Percentiles rank a stretch among this genome's conserved stretches.
phyloP scores from a whole-genome alignment of 139 green algal species.

The Volvox africanus region DNA sequence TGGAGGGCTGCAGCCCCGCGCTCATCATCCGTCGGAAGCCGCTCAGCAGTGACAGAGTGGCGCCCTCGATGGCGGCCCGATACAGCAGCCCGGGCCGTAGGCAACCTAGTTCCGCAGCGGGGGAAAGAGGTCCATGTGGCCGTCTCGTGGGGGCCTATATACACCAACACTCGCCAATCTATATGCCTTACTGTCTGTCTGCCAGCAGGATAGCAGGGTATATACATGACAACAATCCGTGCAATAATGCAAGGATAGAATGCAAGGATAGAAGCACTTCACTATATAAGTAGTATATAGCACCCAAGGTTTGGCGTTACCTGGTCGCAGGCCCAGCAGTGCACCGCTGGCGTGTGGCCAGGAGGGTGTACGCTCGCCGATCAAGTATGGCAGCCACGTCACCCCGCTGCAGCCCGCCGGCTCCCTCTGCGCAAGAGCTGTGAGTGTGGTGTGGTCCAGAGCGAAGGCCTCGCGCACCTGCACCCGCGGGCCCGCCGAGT shows the following conservation, averaged over 20 bases:
- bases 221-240: no score
- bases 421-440: constrained; percentile 70
- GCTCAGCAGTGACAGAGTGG: constrained; percentile 81
- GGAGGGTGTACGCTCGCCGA: constrained; percentile 90
- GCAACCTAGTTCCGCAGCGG: constrained; percentile 37
- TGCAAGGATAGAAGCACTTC: no score
- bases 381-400: constrained; percentile 87
- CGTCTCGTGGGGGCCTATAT: no score
- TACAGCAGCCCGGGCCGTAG: constrained; percentile 83
- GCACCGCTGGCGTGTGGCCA: constrained; percentile 85
- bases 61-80: constrained; percentile 88
- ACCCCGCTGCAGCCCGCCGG: constrained; percentile 77
- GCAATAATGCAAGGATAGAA: no score
- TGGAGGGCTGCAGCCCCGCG: constrained; percentile 56
- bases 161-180: no score
- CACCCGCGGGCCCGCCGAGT: background rate
- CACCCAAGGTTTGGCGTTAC: background rate
- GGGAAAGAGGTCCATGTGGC: no score
- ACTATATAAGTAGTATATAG: no score
- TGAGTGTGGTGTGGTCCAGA: constrained; percentile 73
- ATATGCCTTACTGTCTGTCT: no score
- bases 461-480: constrained; percentile 68
- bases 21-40: constrained; percentile 63
- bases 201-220: no score
- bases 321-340: constrained; percentile 69